Base-by-base conservation (phyloP, 768 basidiomycete species). In the Lyophyllum atratum region DNA sequence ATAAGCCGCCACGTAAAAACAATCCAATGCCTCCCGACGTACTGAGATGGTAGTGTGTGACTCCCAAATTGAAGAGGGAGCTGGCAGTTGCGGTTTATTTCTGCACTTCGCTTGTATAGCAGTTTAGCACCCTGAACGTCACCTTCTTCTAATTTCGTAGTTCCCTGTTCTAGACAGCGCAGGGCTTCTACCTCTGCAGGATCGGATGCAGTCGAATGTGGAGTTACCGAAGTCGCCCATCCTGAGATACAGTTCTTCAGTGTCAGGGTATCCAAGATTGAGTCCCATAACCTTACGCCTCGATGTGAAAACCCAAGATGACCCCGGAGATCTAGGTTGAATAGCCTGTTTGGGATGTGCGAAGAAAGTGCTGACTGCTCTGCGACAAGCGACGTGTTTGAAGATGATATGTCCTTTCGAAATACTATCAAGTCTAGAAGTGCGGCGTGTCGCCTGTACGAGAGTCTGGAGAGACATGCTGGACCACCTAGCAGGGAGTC, bases 31-130 rank as follows among this genome's bases (percentile, higher is more conserved):
- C 47, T 45, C 50, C 56, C 22, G 52, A 79, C 86, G 56, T 68
- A 93, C 92, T 93, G 47, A 93, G 82, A 70, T 94, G 92, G 70
- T 93, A 94, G 66, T 92, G 87, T 4, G 93, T 92, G 28, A 94
- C 93, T 42, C 93, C 92, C 14, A 93, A 80, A 68, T 94, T 94
- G 73, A 93, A 94, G 37, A 94, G 80, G 12, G 89, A 86, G 69
- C 88, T 90, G 10, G 91, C 89, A n/a, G 53, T 81, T 90, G 56
- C 85, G 83, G 68, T 88, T 87, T 55, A 94, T 90, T 66, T 92
- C 86, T 26, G 86, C 82, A 65, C 91, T 92, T 62, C 91, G 84
- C 70, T 82, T 77, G 73, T 93, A 94, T 37, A 90, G 78, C 46
- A 76, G 76, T 70, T 89, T 93, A 50, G 92, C 92, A 49, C 79